These are phyloP conservation scores for Candida sphagnicola DNA, from an alignment of 805 yeast species.

Conservation along the genomic window DNA sequence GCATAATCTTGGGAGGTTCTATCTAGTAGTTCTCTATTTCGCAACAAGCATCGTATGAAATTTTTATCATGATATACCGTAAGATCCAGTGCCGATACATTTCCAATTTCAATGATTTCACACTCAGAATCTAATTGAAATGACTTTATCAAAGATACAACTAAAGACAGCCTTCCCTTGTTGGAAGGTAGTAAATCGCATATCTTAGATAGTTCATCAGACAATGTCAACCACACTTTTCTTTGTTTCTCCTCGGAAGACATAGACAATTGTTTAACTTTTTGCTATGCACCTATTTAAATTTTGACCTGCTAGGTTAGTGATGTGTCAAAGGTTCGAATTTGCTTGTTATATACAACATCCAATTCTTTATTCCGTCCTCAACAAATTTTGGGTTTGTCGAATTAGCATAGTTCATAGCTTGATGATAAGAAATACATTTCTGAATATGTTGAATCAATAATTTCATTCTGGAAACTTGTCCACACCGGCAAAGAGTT, in stretches of 20 bases:
- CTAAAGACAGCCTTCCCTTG: constrained; percentile 44
- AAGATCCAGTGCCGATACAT: constrained; percentile 36
- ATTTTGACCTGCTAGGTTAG: neutral
- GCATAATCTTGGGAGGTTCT: constrained; percentile 7
- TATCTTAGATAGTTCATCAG: constrained; percentile 13
- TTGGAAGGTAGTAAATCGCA: constrained; percentile 52
- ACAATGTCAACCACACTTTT: constrained; percentile 18
- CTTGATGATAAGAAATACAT: neutral
- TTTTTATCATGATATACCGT: constrained; percentile 45
- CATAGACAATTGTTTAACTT: neutral
- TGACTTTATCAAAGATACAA: constrained; percentile 37
- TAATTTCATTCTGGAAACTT: constrained; percentile 14
- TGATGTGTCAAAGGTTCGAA: neutral
- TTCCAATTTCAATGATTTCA: constrained; percentile 17
- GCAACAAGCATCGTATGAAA: constrained; percentile 40
- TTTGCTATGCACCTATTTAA: too few species aligned
- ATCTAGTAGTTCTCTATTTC: constrained; percentile 13
- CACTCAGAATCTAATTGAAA: constrained; percentile 30
- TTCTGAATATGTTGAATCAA: constrained; percentile 12
- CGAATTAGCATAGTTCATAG: constrained; percentile 3
- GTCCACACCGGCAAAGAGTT: constrained; percentile 13
- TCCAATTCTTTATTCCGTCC: constrained; percentile 11
- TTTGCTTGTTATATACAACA: neutral
- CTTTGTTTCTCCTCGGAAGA: constrained; percentile 4
- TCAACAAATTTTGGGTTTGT: constrained; percentile 2